These are phyloP conservation scores for Paraphaeosphaeria minitans DNA, from an alignment of 2,329 filamentous ascomycete species.

Conservation along the genomic window DNA sequence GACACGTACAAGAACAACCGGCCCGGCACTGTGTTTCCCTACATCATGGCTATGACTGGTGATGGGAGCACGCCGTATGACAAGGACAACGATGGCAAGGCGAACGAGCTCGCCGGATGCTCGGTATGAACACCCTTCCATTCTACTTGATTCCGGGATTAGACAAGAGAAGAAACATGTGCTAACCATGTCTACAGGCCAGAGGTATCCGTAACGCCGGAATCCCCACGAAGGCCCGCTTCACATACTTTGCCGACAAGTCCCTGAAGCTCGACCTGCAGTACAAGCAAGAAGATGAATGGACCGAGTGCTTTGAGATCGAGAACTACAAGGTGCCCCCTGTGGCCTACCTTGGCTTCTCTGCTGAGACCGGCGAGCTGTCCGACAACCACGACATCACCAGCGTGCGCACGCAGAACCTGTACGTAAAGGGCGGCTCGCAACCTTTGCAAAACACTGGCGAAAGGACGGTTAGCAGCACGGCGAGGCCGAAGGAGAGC, in stretches of 20 bases:
- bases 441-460: slow-evolving; percentile 37
- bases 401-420: slow-evolving; percentile 80
- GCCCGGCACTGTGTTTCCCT: slow-evolving; percentile 92
- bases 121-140: slow-evolving; percentile 60
- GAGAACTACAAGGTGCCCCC: slow-evolving; percentile 73
- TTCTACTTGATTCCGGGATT: background rate
- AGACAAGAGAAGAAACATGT: background rate
- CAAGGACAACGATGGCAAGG: slow-evolving; percentile 92
- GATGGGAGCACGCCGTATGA: slow-evolving; percentile 90
- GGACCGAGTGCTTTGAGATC: slow-evolving; percentile 85
- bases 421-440: slow-evolving; percentile 67
- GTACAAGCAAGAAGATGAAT: slow-evolving; percentile 89
- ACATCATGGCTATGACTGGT: slow-evolving; percentile 97
- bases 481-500: slow-evolving; percentile 57
- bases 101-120: slow-evolving; percentile 90
- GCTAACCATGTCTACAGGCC: slow-evolving; percentile 56
- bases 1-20: slow-evolving; percentile 99
- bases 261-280: slow-evolving; percentile 87
- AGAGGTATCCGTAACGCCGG: slow-evolving; percentile 79
- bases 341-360: slow-evolving; percentile 68
- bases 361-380: slow-evolving; percentile 91
- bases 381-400: slow-evolving; percentile 98
- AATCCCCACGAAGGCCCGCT: slow-evolving; percentile 77
- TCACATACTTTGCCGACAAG: slow-evolving; percentile 98
- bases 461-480: slow-evolving; percentile 38